phyloP scores from a whole-genome alignment of 2,329 filamentous ascomycete genomes.

The Venturia carpophila region DNA sequence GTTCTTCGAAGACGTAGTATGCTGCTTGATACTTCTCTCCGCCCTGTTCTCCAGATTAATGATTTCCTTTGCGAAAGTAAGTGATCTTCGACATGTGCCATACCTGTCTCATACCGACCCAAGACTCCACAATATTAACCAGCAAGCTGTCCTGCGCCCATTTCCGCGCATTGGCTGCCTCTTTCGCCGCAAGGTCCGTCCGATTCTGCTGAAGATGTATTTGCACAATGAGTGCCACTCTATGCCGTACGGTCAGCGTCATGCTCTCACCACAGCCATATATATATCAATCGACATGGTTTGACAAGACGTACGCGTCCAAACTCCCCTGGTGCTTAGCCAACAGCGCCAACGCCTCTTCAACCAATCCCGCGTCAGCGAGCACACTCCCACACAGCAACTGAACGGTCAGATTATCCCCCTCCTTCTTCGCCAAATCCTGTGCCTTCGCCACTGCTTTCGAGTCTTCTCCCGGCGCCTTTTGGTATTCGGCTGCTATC shows the following conservation, averaged over 20 bases:
- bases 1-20: constrained; percentile 96
- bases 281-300: not conserved
- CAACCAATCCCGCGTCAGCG: constrained; percentile 69
- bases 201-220: constrained; percentile 90
- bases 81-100: constrained; percentile 23
- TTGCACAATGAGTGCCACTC: constrained; percentile 81
- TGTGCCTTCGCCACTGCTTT: constrained; percentile 57
- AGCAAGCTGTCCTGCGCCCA: constrained; percentile 94
- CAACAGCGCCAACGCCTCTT: constrained; percentile 74
- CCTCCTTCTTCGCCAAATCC: constrained; percentile 56
- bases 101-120: constrained; percentile 84
- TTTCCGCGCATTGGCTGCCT: constrained; percentile 74
- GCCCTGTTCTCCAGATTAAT: constrained; percentile 49
- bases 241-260: constrained; percentile 27
- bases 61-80: not conserved
- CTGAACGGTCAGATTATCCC: constrained; percentile 74
- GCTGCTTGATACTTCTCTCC: constrained; percentile 94
- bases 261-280: not conserved
- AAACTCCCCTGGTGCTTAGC: constrained; percentile 75
- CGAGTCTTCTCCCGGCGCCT: constrained; percentile 29
- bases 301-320: constrained; percentile 54
- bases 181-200: constrained; percentile 81
- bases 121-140: constrained; percentile 90
- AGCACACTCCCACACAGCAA: constrained; percentile 74
- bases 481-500: constrained; percentile 59